Conservation (phyloP, 306 rosid genomes). For the Prunus padus region DNA sequence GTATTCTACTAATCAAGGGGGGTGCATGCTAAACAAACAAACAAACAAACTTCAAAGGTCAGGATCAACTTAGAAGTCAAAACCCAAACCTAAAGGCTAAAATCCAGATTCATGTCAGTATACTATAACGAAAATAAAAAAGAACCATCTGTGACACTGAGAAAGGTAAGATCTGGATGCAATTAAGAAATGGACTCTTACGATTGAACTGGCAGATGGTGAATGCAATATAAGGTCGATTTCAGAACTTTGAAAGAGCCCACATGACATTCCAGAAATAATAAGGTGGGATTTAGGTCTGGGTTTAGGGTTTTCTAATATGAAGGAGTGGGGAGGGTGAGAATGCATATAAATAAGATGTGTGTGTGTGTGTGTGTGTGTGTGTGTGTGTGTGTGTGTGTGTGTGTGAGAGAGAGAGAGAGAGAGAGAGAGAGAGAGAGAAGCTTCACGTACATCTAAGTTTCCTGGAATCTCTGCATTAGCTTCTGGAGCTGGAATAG, state of each 20-base stretch:
- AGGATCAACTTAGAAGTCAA: neutral
- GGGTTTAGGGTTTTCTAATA: neutral
- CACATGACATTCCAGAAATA: neutral
- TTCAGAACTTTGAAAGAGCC: neutral
- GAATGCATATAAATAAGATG: no score
- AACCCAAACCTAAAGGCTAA: neutral
- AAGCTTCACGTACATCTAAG: constrained; percentile 65
- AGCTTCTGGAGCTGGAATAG: constrained; percentile 95
- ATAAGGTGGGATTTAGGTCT: neutral
- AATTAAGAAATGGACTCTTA: neutral
- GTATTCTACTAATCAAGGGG: neutral
- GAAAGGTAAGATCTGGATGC: neutral
- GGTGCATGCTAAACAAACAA: neutral
- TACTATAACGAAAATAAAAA: neutral
- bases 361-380: neutral
- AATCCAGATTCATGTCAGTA: neutral
- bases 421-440: neutral
- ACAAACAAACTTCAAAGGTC: neutral
- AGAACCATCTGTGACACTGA: neutral
- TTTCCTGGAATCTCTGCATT: constrained; percentile 90
- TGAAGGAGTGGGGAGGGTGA: neutral
- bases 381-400: neutral
- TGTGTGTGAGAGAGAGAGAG: neutral
- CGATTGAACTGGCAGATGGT: no score
- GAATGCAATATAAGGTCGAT: no score